Conservation (phyloP, 2,329 filamentous ascomycete species). For the Aspergillus aculeatinus region DNA sequence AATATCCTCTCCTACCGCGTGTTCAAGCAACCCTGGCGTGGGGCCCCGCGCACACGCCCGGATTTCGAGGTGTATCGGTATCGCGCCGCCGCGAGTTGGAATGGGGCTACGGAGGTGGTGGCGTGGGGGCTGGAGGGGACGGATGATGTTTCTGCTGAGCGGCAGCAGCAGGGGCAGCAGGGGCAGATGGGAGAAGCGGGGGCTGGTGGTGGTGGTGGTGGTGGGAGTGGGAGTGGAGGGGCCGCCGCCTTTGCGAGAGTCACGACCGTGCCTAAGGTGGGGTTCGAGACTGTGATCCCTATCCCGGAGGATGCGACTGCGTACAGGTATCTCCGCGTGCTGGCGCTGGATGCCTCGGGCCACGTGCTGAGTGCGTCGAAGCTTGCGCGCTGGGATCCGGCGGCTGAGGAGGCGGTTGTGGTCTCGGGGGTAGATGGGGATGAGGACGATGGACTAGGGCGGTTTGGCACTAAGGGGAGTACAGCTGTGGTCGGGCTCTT, state of each 20-base stretch:
- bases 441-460: background rate
- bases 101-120: slow-evolving; percentile 37
- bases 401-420: slow-evolving; percentile 14
- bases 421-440: slow-evolving; percentile 3
- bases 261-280: slow-evolving; percentile 22
- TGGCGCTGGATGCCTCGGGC: slow-evolving; percentile 25
- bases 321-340: slow-evolving; percentile 20
- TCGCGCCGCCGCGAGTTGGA: slow-evolving; percentile 34
- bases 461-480: no score
- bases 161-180: no score
- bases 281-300: slow-evolving; percentile 30
- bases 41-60: slow-evolving; percentile 44
- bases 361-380: slow-evolving; percentile 19
- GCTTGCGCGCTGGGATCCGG: slow-evolving; percentile 23
- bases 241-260: slow-evolving; percentile 20
- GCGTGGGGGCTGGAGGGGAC: slow-evolving; percentile 30
- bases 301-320: slow-evolving; percentile 17
- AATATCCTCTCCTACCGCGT: slow-evolving; percentile 52
- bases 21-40: slow-evolving; percentile 55
- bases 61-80: slow-evolving; percentile 21
- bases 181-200: no score
- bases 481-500: no score
- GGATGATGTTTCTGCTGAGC: background rate
- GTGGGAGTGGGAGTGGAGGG: background rate
- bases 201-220: no score